A percentile compares a stretch with the other conserved stretches of the same genome.
phyloP scores from a whole-genome alignment of 2,329 filamentous ascomycete species.

The Colletotrichum sp. region DNA sequence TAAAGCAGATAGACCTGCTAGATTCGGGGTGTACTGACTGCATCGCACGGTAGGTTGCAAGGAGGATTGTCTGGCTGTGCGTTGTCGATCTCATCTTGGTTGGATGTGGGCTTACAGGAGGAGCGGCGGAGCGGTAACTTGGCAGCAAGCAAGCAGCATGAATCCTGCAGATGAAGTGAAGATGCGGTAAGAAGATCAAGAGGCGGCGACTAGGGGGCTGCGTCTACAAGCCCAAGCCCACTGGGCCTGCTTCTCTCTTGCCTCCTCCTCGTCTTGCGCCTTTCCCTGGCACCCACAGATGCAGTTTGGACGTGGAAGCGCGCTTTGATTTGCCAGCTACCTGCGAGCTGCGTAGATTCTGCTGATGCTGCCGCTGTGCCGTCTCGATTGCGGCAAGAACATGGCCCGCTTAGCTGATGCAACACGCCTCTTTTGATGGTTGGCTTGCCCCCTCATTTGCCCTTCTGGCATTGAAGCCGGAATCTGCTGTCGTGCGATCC shows the following conservation, averaged over 20 bases:
- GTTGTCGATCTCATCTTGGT: slow-evolving; percentile 16
- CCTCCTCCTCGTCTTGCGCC: background rate
- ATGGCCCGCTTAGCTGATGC: background rate
- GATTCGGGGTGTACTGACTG: background rate
- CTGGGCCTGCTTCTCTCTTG: background rate
- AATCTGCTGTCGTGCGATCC: background rate
- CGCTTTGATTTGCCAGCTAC: background rate
- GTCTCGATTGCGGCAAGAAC: background rate
- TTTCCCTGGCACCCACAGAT: background rate
- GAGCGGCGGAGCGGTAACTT: background rate
- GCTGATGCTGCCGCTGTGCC: background rate
- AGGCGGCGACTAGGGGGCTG: slow-evolving; percentile 4
- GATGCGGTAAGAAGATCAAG: slow-evolving; percentile 21
- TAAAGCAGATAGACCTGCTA: background rate
- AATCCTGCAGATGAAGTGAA: slow-evolving; percentile 17
- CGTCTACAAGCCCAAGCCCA: background rate
- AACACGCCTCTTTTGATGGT: background rate
- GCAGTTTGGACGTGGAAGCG: background rate
- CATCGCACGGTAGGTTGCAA: background rate
- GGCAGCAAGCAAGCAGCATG: slow-evolving; percentile 5
- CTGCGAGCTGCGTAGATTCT: background rate
- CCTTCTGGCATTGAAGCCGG: background rate
- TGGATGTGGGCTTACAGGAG: background rate
- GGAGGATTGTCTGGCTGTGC: background rate
- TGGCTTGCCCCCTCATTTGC: background rate